Evolutionary conservation across 108 stramenopile genomes (phyloP), one percentile per base, ranked within the genome.

Genomic region (Parmales sp.): DNA sequence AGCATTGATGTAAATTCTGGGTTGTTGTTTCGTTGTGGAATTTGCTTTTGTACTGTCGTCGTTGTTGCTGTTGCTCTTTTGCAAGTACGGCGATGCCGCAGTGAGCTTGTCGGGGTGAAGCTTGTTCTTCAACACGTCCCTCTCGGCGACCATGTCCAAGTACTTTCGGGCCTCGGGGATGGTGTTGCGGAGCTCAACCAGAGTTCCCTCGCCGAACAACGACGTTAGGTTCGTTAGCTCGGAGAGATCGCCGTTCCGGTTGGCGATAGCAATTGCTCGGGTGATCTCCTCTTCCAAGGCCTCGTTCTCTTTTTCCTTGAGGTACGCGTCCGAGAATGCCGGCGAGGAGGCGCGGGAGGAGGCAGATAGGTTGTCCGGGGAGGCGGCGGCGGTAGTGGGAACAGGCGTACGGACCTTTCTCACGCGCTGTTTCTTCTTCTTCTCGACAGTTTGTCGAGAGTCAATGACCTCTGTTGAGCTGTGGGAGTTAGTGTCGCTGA

Each of bases 241-340:
- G 6, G 26, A 13, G n/a, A 60, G 13, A 31, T 60, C 54, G 31
- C 36, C 36, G 54, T 34, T 60, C 54, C 36, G 29, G 5, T 3
- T 28, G 26, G 54, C 54, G 54, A 60, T 11, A 1, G 54, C 54
- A 6, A 60, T 60, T 4, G 54, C 54, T 16, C 54, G 29, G 26
- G 54, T 60, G 54, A 60, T 34, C 31, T 60, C 54, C 54, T 60
- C 54, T 34, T 60, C 54, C 54, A 60, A 34, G 4, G 31, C 13
- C 20, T 60, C 54, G 54, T 19, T 11, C 54, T 19, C 54, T 20
- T 60, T 60, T 28, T 60, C 54, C 26, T 60, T 20, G 0, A 60
- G 13, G 54, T 19, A 60, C 29, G 29, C 20, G 29, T 60, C 54
- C 0, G 29, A 6, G 28, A 60, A 60, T 11, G 54, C 54, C 4